These are phyloP conservation scores for Vaccinium macrocarpon DNA, from an alignment of 148 eudicot species.

Conservation along the genomic window DNA sequence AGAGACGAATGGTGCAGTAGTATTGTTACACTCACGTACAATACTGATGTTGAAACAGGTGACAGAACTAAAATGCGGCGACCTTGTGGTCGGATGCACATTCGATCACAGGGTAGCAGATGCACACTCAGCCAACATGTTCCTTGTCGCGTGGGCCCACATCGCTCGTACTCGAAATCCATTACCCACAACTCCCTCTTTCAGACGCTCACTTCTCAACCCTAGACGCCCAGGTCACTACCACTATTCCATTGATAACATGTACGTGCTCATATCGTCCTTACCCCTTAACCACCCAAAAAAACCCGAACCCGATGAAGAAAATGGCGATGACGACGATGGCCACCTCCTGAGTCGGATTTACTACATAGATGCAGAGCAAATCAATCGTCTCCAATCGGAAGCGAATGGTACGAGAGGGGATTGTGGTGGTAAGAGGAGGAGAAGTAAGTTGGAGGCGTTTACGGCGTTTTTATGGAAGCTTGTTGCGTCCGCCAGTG, in stretches of 20 bases:
- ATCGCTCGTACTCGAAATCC: background rate
- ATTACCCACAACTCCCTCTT: background rate
- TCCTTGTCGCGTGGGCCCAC: constrained; percentile 9
- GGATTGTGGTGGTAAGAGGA: background rate
- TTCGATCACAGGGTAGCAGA: constrained; percentile 17
- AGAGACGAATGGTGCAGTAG: no score
- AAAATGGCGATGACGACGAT: background rate
- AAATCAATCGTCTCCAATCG: background rate
- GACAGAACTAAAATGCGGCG: constrained; percentile 15
- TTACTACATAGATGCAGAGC: background rate
- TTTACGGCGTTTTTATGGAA: constrained; percentile 14
- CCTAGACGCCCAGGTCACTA: background rate
- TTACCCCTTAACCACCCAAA: background rate
- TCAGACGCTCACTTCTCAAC: background rate
- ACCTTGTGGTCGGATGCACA: constrained; percentile 4
- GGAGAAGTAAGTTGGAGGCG: constrained; percentile 7
- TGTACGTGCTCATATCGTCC: background rate
- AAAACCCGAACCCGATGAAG: background rate
- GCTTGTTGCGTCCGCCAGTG: background rate
- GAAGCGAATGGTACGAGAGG: background rate
- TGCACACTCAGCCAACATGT: constrained; percentile 18
- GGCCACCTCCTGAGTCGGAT: background rate
- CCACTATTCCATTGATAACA: background rate
- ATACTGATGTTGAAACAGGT: background rate
- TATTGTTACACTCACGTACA: no score